Base-by-base conservation (phyloP, 495 filamentous ascomycete species). In the Penicillium canescens region DNA sequence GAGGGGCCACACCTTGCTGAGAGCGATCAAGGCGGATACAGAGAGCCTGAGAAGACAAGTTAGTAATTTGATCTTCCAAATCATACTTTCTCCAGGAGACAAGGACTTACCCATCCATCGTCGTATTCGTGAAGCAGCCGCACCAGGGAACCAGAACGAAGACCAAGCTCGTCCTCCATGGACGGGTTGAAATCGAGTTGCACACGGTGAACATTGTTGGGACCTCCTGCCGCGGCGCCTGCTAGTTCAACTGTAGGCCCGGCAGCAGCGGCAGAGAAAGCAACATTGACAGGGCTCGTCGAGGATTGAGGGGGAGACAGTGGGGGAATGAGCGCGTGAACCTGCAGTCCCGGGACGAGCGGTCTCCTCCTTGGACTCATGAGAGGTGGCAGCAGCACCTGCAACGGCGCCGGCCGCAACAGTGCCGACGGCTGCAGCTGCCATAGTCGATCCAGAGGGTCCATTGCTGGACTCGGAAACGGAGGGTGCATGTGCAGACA, bases 141-240 rank as follows among this genome's bases (percentile, higher is more conserved):
- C 26, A 98, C 88, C 4, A 99, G 78, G 49, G 91, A 83, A 57
- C 94, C 94, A 41, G 85, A 78, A 38, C 73, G 79, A 10, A 99
- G 82, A 39, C 78, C 87, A 59, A 99, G 71, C 68, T 99, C 94
- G 61, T 99, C 94, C 3, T 88, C 87, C 81, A 96, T 86, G 3
- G 89, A 92, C 2, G 94, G 95, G 61, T 83, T 89, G 72, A 98
- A 99, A 67, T 97, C 94, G 57, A 98, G 81, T 66, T 98, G 94
- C 28, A 97, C 91, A 52, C 94, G 89, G 68, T 99, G 87, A 52
- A 94, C 89, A 54, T 83, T 80, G 5, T 72, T 66, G 2, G 85
- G 80, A 16, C 77, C 60, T 38, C 61, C 66, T 26, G 18, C 18
- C 18, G 66, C 68, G 61, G 63, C 68, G 8, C 63, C 65, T 13